Evolutionary conservation across 345 rosid species (phyloP).

Genomic region (Raphanus raphanistrum): DNA sequence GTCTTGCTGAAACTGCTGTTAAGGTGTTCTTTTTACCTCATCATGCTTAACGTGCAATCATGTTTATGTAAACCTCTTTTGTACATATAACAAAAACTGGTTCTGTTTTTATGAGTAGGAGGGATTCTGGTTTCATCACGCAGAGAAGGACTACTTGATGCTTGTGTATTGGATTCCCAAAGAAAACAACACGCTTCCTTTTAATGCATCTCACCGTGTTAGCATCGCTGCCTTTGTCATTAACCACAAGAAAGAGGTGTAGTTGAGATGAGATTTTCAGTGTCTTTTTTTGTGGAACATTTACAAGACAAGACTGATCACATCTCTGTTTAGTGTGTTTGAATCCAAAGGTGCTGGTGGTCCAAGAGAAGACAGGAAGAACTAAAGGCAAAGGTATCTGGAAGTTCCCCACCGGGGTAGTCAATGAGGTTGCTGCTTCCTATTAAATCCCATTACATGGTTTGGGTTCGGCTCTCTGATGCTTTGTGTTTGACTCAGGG

Average conservation of each 20-base stretch:
- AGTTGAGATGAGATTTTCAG: not conserved
- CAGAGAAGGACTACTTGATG: constrained; percentile 82
- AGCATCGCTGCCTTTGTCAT: constrained; percentile 72
- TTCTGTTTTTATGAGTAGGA: constrained; percentile 49
- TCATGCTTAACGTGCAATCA: not conserved
- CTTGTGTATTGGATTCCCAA: constrained; percentile 80
- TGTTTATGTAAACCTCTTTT: not conserved
- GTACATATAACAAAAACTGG: not conserved
- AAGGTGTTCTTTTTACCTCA: constrained; percentile 44
- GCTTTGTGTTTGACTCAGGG: constrained; percentile 50
- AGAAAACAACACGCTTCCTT: constrained; percentile 63
- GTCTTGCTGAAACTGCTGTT: constrained; percentile 72
- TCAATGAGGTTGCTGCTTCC: constrained; percentile 57
- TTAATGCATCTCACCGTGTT: constrained; percentile 86
- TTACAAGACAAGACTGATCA: not conserved
- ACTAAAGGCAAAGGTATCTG: constrained; percentile 58
- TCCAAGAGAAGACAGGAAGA: constrained; percentile 71
- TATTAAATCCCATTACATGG: not conserved
- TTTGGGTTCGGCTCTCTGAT: constrained; percentile 20
- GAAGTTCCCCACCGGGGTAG: constrained; percentile 91
- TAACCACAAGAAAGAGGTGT: constrained; percentile 76
- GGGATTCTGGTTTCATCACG: constrained; percentile 93
- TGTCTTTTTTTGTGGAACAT: not conserved
- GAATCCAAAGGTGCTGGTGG: constrained; percentile 59
- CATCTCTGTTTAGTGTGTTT: constrained; percentile 18